Conservation (phyloP, 2,329 filamentous ascomycete genomes). For the Penicillium sp. region DNA sequence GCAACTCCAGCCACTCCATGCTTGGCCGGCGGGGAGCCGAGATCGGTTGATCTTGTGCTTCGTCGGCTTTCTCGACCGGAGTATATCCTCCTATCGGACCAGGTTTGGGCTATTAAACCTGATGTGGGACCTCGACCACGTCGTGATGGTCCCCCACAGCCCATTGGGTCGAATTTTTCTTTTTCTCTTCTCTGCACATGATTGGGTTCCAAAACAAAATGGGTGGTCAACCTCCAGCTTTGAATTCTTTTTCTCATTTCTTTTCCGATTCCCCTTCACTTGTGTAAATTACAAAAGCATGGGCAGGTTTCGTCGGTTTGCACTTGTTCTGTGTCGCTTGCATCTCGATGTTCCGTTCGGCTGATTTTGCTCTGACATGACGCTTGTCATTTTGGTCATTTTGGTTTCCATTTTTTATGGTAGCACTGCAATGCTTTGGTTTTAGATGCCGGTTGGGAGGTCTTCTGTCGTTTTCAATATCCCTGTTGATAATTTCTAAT, state of each 20-base stretch:
- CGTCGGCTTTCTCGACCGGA: too few relatives aligned
- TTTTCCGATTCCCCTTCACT: constrained; percentile 6
- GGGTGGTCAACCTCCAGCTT: constrained; percentile 12
- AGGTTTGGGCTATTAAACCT: constrained; percentile 3
- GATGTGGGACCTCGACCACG: constrained; percentile 4
- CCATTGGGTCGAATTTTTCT: constrained; percentile 1
- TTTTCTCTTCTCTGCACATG: constrained; percentile 12
- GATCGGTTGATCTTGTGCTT: too few relatives aligned
- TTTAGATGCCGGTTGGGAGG: constrained; percentile 18
- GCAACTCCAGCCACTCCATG: neutral
- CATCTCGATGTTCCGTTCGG: constrained; percentile 16
- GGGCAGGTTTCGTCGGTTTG: constrained; percentile 26
- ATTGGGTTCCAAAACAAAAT: constrained; percentile 14
- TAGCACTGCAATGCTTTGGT: constrained; percentile 4
- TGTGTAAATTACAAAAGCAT: constrained; percentile 37
- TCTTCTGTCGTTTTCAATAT: constrained; percentile 5
- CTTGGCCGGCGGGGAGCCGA: neutral
- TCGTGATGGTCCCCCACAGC: neutral
- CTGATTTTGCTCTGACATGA: too few relatives aligned
- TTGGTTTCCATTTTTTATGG: constrained; percentile 10
- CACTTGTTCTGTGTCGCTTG: constrained; percentile 15
- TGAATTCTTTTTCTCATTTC: constrained; percentile 3
- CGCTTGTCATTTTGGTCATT: too few relatives aligned
- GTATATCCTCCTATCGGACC: neutral
- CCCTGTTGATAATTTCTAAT: constrained; percentile 16